Base-by-base conservation (phyloP, 1,284 basidiomycete genomes). In the Malassezia furfur region DNA sequence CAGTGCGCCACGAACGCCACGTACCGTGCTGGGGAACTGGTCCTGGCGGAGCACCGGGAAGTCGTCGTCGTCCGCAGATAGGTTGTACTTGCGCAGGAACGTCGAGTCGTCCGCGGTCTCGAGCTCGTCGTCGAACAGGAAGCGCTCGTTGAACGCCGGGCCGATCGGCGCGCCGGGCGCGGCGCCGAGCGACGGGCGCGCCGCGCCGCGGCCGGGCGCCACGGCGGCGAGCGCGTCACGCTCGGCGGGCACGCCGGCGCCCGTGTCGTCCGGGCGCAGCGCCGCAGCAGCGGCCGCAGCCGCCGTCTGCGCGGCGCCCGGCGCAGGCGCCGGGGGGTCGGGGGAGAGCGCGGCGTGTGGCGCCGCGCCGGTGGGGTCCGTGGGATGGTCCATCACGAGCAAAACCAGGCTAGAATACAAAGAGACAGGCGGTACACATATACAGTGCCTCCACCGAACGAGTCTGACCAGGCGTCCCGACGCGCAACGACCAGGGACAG, bases 21-120 rank as follows among this genome's bases (percentile, higher is more conserved):
- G 58, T 70, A 87, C 87, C 81, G 87, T 86, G 72, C 79, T 81
- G 17, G 80, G 75, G 66, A 82, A 72, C 25, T 58, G 66, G 37
- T 77, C 76, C n/a, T 74, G 65, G 58, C 79, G 75, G 37, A 77
- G 69, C 36, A 78, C 75, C 25, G 79, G 78, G 76, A 81, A 93
- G 77, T 89, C 90, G 48, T 72, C 68, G 28, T 70, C 68, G 34
- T 61, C 64, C 19, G 59, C 65, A 30, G 68, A 52, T 48, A 73
- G 64, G 50, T 72, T 71, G 69, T 74, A 74, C 67, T 65, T 70
- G 46, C 64, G 66, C 48, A 73, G 62, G 52, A 74, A 74, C 19
- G 68, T 64, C 28, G 72, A 73, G 53, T 74, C 72, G 43, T 72
- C 67, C 17, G 57, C 55, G 47, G 67, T 63, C 38, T 70, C 65